Base-by-base conservation (phyloP, 805 yeast species). In the Priceomyces medius region DNA sequence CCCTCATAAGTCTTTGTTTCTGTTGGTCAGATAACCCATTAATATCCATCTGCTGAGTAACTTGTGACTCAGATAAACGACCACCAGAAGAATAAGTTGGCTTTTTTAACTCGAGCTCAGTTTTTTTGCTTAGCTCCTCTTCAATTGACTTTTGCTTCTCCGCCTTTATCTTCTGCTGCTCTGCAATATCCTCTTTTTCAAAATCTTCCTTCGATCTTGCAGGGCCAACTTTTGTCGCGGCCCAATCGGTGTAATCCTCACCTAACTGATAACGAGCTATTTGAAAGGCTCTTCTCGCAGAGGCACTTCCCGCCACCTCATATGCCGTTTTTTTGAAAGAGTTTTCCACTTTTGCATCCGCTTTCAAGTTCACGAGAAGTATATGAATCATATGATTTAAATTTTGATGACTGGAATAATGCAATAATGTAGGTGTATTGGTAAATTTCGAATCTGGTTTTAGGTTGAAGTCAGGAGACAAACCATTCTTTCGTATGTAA, bases 1-100 rank as follows among this genome's bases (percentile, higher is more conserved):
- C 99, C 45, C 99, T 78, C 85, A 90, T 89, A 16, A 93, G 65
- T 53, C 82, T 76, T 74, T 75, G 73, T 53, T 80, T 76, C 49
- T 90, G 97, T 19, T 81, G 88, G 1, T 82, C 88, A 6, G 80
- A 74, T 41, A 91, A 68, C 0, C 89, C 82, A 33, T 76, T 73
- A 40, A 82, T 52, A 35, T 79, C 80, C 17, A 68, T 64, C 5
- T 56, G 48, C 64, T 73, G 32, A 42, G 60, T 64, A 1, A 58
- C 48, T 13, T 48, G 26, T 51, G 47, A n/a, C 56, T 61, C 58
- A 2, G 59, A 64, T 2, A 63, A 18, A 6, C 47, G 66, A 0
- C 79, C 81, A 18, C 65, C 45, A 1, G 61, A 47, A 8, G 58
- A 42, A 38, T 58, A 35, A 34, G 45, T 47, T 1, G 72, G 71